These are phyloP conservation scores for Trichoderma guizhouense DNA, from an alignment of 2,329 filamentous ascomycete genomes.

Conservation along the genomic window DNA sequence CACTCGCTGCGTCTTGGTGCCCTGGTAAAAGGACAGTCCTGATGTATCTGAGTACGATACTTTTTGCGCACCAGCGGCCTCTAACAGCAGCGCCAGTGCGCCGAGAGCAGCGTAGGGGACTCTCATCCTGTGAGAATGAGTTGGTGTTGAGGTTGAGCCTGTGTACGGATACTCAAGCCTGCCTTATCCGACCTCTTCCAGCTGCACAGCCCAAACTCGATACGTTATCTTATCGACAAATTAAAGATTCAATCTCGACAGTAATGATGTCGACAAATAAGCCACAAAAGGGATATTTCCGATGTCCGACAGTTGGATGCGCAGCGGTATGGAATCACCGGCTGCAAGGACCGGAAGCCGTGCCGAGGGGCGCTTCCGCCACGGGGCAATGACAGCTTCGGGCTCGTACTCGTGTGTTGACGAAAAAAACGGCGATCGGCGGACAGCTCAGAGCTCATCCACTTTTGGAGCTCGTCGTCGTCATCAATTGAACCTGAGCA, in stretches of 20 bases:
- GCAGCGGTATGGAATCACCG: not conserved
- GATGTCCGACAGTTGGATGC: not conserved
- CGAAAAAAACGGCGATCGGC: not conserved
- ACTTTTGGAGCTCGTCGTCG: slow-evolving; percentile 11
- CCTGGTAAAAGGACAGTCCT: slow-evolving; percentile 36
- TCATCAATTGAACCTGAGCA: not conserved
- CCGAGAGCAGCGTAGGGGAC: slow-evolving; percentile 21
- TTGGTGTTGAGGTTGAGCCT: not conserved
- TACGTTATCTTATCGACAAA: not conserved
- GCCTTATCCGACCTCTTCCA: not conserved
- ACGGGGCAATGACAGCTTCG: not conserved
- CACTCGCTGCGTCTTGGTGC: slow-evolving; percentile 37
- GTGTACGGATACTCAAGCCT: not conserved
- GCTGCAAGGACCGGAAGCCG: not conserved
- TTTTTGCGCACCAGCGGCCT: slow-evolving; percentile 26
- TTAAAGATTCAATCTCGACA: not conserved
- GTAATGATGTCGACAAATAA: not conserved
- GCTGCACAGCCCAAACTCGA: not conserved
- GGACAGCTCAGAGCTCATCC: slow-evolving; percentile 10
- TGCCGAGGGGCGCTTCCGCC: slow-evolving; percentile 9
- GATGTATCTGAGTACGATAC: slow-evolving; percentile 33
- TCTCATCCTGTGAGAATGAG: not conserved
- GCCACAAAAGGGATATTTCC: not conserved
- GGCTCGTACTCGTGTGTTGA: not conserved
- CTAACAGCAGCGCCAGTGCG: slow-evolving; percentile 25